A percentile compares a stretch with the other conserved stretches of the same genome.
Conservation (phyloP, 73 alveolate species). For the Tetrahymena malaccensis region DNA sequence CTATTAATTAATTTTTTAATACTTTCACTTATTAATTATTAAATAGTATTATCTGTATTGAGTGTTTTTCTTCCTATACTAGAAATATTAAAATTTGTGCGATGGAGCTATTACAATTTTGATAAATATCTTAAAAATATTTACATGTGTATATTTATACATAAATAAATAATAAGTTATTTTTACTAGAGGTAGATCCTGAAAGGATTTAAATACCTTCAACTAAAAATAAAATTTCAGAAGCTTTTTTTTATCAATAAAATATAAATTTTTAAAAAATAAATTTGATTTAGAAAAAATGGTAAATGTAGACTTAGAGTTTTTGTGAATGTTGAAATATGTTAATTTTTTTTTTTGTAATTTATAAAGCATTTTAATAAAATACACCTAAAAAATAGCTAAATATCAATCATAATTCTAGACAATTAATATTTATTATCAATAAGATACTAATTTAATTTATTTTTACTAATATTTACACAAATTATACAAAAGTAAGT, state of each 20-base stretch:
- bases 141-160: not conserved
- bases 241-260: too few relatives aligned
- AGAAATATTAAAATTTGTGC: not conserved
- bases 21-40: not conserved
- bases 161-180: too few relatives aligned
- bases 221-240: too few relatives aligned
- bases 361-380: not conserved
- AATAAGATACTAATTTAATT: not conserved
- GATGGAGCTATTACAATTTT: not conserved
- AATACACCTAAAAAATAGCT: not conserved
- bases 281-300: too few relatives aligned
- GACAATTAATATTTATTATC: not conserved
- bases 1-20: not conserved
- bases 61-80: not conserved
- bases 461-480: not conserved
- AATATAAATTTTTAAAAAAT: too few relatives aligned
- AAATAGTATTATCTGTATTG: not conserved
- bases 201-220: too few relatives aligned
- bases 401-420: not conserved
- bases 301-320: too few relatives aligned
- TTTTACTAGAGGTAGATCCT: too few relatives aligned
- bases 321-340: too few relatives aligned
- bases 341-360: too few relatives aligned
- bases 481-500: not conserved
- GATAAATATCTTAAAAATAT: not conserved